Evolutionary conservation across 2,329 filamentous ascomycete genomes (phyloP).

Genomic region (Cryoendolithus antarcticus): DNA sequence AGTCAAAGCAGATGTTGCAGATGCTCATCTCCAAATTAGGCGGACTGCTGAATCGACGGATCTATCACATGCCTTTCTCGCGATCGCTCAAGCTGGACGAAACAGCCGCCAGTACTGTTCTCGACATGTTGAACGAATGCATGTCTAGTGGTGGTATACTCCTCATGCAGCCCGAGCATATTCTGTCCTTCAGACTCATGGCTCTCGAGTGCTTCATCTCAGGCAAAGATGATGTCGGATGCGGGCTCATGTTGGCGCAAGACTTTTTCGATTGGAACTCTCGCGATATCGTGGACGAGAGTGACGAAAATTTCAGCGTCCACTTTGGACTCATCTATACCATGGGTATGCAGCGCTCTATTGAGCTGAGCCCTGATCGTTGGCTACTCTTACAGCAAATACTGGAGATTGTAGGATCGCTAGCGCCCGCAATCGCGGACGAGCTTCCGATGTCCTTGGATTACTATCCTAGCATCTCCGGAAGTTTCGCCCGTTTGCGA

Average conservation of each 20-base stretch:
- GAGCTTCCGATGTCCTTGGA: neutral
- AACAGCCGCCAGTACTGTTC: constrained; percentile 22
- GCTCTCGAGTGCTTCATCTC: constrained; percentile 46
- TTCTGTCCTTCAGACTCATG: constrained; percentile 53
- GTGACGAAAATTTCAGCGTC: constrained; percentile 29
- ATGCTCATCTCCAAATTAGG: constrained; percentile 44
- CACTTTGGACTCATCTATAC: constrained; percentile 33
- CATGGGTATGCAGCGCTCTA: constrained; percentile 26
- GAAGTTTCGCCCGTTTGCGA: neutral
- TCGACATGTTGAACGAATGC: constrained; percentile 30
- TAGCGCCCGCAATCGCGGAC: neutral
- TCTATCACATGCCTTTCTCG: constrained; percentile 47
- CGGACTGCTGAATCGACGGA: constrained; percentile 40
- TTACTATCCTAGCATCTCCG: neutral
- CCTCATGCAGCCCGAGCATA: constrained; percentile 49
- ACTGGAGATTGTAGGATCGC: constrained; percentile 18
- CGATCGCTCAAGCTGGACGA: constrained; percentile 28
- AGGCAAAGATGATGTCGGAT: constrained; percentile 28
- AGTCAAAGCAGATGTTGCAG: constrained; percentile 46
- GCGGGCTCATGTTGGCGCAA: constrained; percentile 40
- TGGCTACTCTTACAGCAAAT: constrained; percentile 27
- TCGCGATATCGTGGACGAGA: constrained; percentile 55
- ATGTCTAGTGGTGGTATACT: constrained; percentile 42
- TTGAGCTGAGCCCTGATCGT: constrained; percentile 29
- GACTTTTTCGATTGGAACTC: constrained; percentile 36